These are phyloP conservation scores for Carex kokanica DNA, from an alignment of 176 grass and related monocot genomes.

Conservation along the genomic window DNA sequence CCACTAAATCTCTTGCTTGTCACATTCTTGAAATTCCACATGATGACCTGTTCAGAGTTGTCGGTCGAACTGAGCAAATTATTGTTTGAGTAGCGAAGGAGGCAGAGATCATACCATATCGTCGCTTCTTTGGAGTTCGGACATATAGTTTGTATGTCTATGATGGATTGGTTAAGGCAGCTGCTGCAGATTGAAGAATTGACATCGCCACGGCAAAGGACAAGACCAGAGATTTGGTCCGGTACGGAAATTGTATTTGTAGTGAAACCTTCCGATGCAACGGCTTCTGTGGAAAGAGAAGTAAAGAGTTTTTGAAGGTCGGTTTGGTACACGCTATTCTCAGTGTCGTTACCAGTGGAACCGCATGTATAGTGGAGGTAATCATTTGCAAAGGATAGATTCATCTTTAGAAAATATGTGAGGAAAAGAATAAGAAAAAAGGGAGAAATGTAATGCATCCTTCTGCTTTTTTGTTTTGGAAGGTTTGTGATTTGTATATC, in stretches of 20 bases:
- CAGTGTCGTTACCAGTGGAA: constrained; percentile 37
- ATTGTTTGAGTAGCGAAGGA: constrained; percentile 35
- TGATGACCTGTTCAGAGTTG: neutral
- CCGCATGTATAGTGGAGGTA: constrained; percentile 17
- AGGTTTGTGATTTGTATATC: neutral
- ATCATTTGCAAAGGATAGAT: constrained; percentile 7
- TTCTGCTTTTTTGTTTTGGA: neutral
- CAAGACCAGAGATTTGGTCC: constrained; percentile 33
- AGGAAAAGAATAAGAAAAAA: neutral
- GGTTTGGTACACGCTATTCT: constrained; percentile 26
- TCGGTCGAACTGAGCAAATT: constrained; percentile 30
- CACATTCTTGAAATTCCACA: neutral
- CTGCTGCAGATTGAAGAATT: constrained; percentile 18
- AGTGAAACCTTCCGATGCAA: constrained; percentile 23
- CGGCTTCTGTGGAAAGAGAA: neutral
- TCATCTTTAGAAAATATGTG: neutral
- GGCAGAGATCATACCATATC: constrained; percentile 45
- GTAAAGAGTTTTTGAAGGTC: constrained; percentile 28
- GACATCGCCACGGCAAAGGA: constrained; percentile 50
- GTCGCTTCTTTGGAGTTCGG: constrained; percentile 9
- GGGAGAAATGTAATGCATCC: neutral
- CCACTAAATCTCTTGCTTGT: constrained; percentile 28
- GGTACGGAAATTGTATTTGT: neutral
- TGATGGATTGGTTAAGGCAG: constrained; percentile 24
- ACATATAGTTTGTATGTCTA: constrained; percentile 18